Percentiles rank a stretch among this genome's conserved stretches.
Evolutionary conservation across 192 early-diverging fungal genomes (phyloP).

Genomic region (Coemansia sp.): DNA sequence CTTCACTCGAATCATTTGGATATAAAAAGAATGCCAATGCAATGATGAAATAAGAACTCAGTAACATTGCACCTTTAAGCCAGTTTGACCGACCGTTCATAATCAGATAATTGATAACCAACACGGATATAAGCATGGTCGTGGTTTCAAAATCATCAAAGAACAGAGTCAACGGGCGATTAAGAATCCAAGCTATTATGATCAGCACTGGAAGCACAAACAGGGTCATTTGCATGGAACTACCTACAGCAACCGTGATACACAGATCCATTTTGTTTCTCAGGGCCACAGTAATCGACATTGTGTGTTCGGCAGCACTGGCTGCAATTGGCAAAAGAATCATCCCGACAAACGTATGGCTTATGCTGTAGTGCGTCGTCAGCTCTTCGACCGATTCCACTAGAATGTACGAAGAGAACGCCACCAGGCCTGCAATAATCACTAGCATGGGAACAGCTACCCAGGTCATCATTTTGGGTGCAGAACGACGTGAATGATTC

Average conservation of each 20-base stretch:
- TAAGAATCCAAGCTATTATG: slow-evolving; percentile 78
- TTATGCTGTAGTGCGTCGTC: slow-evolving; percentile 62
- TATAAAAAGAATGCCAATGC: slow-evolving; percentile 78
- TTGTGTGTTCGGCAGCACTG: slow-evolving; percentile 84
- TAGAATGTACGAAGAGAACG: slow-evolving; percentile 74
- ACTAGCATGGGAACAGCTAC: slow-evolving; percentile 61
- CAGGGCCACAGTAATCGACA: slow-evolving; percentile 78
- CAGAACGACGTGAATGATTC: slow-evolving; percentile 18
- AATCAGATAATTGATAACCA: slow-evolving; percentile 78
- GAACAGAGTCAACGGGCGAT: slow-evolving; percentile 67
- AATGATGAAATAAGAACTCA: slow-evolving; percentile 78
- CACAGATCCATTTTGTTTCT: slow-evolving; percentile 86
- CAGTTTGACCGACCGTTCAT: slow-evolving; percentile 88
- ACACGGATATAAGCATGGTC: slow-evolving; percentile 78
- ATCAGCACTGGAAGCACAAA: slow-evolving; percentile 70
- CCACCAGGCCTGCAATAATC: slow-evolving; percentile 62
- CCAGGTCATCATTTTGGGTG: slow-evolving; percentile 54
- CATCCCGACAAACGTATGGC: slow-evolving; percentile 85
- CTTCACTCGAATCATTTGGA: slow-evolving; percentile 43
- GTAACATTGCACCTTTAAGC: slow-evolving; percentile 87
- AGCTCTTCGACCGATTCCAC: slow-evolving; percentile 60
- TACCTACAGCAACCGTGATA: slow-evolving; percentile 73
- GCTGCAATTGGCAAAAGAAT: slow-evolving; percentile 89
- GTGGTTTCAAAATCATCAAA: slow-evolving; percentile 84
- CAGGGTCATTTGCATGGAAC: slow-evolving; percentile 83